Evolutionary conservation across 106 monocot genomes (phyloP).

Genomic region (Apostasia ramifera): DNA sequence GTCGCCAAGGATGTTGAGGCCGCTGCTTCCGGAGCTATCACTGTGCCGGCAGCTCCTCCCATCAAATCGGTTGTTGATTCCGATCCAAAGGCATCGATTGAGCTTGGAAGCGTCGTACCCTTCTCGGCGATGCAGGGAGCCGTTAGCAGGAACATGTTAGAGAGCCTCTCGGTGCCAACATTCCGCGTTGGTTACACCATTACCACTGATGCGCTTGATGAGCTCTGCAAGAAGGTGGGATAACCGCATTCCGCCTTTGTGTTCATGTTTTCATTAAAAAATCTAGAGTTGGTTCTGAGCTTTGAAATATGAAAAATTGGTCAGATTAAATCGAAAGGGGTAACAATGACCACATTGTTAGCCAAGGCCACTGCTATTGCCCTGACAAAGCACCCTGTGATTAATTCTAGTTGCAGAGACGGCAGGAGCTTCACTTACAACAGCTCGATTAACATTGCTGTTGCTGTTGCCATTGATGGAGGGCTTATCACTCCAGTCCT

Average conservation of each 20-base stretch:
- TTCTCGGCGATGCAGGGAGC: conserved; percentile 93
- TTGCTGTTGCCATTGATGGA: conserved; percentile 86
- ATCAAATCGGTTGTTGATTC: conserved; percentile 11
- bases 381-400: conserved; percentile 66
- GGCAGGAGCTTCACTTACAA: conserved; percentile 91
- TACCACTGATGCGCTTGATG: conserved; percentile 74
- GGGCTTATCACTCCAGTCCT: conserved; percentile 95
- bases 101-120: conserved; percentile 57
- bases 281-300: background rate
- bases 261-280: background rate
- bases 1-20: conserved; percentile 91
- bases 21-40: conserved; percentile 22
- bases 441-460: conserved; percentile 89
- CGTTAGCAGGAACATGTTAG: conserved; percentile 83
- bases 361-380: conserved; percentile 90
- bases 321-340: conserved; percentile 90
- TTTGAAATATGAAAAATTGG: background rate
- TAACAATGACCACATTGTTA: conserved; percentile 88
- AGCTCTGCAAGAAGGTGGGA: conserved; percentile 76
- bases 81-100: conserved; percentile 5
- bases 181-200: conserved; percentile 91
- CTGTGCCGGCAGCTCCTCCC: background rate
- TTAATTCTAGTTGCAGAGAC: conserved; percentile 89
- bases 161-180: conserved; percentile 78
- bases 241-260: background rate